Conservation (phyloP, 2,329 filamentous ascomycete genomes). For the Cladophialophora immunda region DNA sequence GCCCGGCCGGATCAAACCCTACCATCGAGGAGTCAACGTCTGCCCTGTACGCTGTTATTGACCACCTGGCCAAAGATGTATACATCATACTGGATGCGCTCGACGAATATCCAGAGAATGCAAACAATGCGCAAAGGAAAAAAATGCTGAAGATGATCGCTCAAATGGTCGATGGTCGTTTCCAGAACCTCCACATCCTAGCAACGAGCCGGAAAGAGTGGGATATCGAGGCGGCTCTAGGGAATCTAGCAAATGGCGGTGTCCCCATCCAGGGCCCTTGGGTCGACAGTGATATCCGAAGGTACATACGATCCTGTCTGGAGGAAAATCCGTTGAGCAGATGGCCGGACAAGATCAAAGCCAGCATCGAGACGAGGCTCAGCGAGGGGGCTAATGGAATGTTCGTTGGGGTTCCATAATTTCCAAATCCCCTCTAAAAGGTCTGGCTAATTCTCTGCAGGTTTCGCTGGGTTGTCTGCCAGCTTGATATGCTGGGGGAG, state of each 20-base stretch:
- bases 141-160: conserved; percentile 25
- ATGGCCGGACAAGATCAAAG: conserved; percentile 13
- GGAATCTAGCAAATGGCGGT: neutral
- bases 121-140: conserved; percentile 2
- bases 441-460: conserved; percentile 23
- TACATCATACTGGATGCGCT: conserved; percentile 37
- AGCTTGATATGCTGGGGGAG: conserved; percentile 40
- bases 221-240: conserved; percentile 32
- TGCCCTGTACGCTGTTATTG: no score
- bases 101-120: conserved; percentile 33
- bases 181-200: conserved; percentile 28
- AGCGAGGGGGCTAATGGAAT: conserved; percentile 40
- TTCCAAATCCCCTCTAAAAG: neutral
- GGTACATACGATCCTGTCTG: conserved; percentile 22
- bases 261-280: conserved; percentile 23
- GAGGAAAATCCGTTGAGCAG: neutral
- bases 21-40: no score
- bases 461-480: conserved; percentile 44
- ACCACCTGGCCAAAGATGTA: no score
- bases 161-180: conserved; percentile 8
- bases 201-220: conserved; percentile 30
- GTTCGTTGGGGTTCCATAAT: conserved; percentile 16
- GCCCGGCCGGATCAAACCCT: conserved; percentile 1
- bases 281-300: conserved; percentile 32
- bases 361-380: conserved; percentile 38